Base-by-base conservation (phyloP, 179 eudicot species). In the Sideroxylon spinosum region DNA sequence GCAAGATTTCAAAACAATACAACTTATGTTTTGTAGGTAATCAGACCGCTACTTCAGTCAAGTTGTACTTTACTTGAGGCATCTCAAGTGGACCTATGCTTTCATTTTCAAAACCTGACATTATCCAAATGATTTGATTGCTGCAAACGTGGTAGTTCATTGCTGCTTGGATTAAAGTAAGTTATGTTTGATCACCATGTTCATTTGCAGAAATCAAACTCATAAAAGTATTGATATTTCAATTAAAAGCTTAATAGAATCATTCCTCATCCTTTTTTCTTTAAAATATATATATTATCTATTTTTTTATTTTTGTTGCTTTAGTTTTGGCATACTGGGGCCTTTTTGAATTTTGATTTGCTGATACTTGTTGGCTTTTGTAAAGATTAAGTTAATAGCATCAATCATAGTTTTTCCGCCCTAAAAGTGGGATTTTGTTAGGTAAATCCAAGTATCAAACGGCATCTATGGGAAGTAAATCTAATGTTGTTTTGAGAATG, bases 51-150 rank as follows among this genome's bases (percentile, higher is more conserved):
- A 87, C 67, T 89, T 89, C 80, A 88, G 89, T 84, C 88, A 92
- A 85, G 97, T 96, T 86, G 99, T 96, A 76, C 92, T 94, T 79
- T 94, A 88, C 98, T 96, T 94, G 93, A 87, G 98, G 86, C 97
- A 94, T 86, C 98, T 96, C 66, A 98, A 96, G 79, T 98, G 99
- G 84, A 98, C 99, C 63, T 96, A 96, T 90, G 99, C 99, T 68
- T 98, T 96, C 25, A 90, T 94, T 77, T 96, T 96, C 72, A 96
- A 96, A 90, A 96, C 98, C 76, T 83, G 87, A 29, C 98, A 91
- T 81, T 94, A 94, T 85, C 99, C 98, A 29, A 94, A 96, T 87
- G 99, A 96, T 84, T 82, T 96, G 89, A 78, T 96, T 88, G 98
- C 99, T 96, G 99, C 84, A 96, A 91, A 83, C 99, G 94, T 79